Conservation (phyloP, 768 basidiomycete species). For the Dentipellis sp. region DNA sequence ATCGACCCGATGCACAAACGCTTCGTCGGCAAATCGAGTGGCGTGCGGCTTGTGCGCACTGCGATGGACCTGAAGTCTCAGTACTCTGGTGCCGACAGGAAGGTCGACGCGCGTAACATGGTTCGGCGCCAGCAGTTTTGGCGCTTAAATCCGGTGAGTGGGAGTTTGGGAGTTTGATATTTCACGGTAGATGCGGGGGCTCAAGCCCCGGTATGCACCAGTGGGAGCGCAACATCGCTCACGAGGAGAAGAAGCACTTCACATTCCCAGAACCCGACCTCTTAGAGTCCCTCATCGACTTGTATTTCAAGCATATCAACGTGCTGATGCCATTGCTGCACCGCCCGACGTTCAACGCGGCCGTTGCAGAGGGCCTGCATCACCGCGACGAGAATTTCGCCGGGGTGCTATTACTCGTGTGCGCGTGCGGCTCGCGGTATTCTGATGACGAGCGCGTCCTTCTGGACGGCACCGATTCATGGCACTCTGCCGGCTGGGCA, state of each 20-base stretch:
- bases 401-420: constrained; percentile 35
- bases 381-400: constrained; percentile 33
- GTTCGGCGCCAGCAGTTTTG: constrained; percentile 40
- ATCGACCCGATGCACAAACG: constrained; percentile 16
- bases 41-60: constrained; percentile 30
- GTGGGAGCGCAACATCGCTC: too few relatives aligned
- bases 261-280: constrained; percentile 29
- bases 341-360: constrained; percentile 32
- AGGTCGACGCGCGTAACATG: constrained; percentile 8
- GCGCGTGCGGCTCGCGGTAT: constrained; percentile 41
- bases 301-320: constrained; percentile 38
- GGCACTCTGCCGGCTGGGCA: constrained; percentile 34
- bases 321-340: constrained; percentile 38
- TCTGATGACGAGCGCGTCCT: constrained; percentile 41
- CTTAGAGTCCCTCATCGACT: constrained; percentile 31
- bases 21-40: constrained; percentile 36
- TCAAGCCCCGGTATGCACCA: too few relatives aligned
- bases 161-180: neutral
- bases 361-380: constrained; percentile 29
- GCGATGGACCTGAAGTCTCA: constrained; percentile 34
- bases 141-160: constrained; percentile 35
- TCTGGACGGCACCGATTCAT: constrained; percentile 16
- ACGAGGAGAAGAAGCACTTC: neutral
- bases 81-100: constrained; percentile 19
- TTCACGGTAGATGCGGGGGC: too few relatives aligned